These are phyloP conservation scores for Vigna radiata DNA, from an alignment of 306 rosid genomes.

Conservation along the genomic window DNA sequence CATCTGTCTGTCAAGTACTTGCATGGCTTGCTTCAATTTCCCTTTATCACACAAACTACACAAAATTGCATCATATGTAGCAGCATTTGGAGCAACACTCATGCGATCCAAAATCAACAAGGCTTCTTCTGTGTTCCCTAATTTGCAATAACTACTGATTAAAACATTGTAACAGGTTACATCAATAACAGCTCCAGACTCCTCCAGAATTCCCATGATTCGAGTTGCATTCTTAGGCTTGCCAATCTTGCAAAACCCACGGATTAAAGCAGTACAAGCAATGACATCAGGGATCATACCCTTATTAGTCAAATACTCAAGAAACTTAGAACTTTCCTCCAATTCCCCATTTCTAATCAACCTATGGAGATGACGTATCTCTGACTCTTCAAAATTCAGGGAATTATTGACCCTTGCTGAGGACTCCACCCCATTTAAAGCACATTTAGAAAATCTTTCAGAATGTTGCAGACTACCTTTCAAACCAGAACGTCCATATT, in stretches of 20 bases:
- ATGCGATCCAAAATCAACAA: slow-evolving; percentile 70
- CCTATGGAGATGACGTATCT: slow-evolving; percentile 57
- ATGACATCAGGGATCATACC: slow-evolving; percentile 73
- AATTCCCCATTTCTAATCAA: slow-evolving; percentile 73
- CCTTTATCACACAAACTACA: slow-evolving; percentile 75
- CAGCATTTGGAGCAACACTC: slow-evolving; percentile 74
- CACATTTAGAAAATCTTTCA: slow-evolving; percentile 41
- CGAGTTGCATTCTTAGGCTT: slow-evolving; percentile 67
- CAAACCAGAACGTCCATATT: slow-evolving; percentile 50
- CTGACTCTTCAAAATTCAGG: slow-evolving; percentile 58
- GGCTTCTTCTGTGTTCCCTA: slow-evolving; percentile 76
- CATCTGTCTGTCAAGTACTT: slow-evolving; percentile 71
- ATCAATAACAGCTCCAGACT: slow-evolving; percentile 75
- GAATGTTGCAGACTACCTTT: slow-evolving; percentile 52
- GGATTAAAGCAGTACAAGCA: slow-evolving; percentile 74
- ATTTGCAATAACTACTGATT: slow-evolving; percentile 51
- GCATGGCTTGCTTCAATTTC: slow-evolving; percentile 77
- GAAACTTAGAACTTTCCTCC: slow-evolving; percentile 64
- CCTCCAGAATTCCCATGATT: slow-evolving; percentile 69
- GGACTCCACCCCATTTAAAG: slow-evolving; percentile 48
- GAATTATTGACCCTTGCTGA: slow-evolving; percentile 42
- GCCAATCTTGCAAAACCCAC: slow-evolving; percentile 69
- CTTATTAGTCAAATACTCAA: slow-evolving; percentile 60
- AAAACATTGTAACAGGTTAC: slow-evolving; percentile 71
- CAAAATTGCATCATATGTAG: slow-evolving; percentile 72